phyloP scores from a whole-genome alignment of 1,284 basidiomycete genomes.

The Boletus sp. region DNA sequence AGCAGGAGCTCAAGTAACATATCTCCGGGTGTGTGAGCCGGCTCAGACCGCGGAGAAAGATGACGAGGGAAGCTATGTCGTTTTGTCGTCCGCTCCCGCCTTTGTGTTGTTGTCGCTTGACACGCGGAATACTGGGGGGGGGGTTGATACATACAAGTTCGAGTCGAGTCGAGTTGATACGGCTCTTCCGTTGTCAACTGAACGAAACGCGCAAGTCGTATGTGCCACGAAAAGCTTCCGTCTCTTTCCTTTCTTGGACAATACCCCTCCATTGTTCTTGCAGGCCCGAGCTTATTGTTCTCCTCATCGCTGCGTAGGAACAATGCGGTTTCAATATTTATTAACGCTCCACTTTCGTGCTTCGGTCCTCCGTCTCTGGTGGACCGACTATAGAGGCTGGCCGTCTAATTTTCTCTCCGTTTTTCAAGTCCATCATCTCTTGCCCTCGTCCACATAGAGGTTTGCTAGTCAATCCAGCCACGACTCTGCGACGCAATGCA shows the following conservation, averaged over 20 bases:
- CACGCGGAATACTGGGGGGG: no score
- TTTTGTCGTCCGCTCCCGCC: no score
- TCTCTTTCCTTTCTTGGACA: conserved; percentile 25
- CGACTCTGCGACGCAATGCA: conserved; percentile 31
- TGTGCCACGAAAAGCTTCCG: not conserved
- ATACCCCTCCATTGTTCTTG: conserved; percentile 14
- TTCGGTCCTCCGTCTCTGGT: conserved; percentile 14
- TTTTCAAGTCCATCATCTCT: not conserved
- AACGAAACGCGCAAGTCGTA: no score
- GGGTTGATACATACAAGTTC: no score
- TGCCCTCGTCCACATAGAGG: not conserved
- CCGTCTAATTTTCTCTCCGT: conserved; percentile 6
- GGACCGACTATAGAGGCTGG: conserved; percentile 20
- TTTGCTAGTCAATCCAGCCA: no score
- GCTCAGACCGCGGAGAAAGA: conserved; percentile 2
- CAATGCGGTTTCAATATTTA: conserved; percentile 18
- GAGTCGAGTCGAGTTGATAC: conserved; percentile 1
- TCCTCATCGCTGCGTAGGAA: conserved; percentile 4
- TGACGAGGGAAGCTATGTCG: no score
- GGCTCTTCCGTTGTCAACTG: not conserved
- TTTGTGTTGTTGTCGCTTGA: no score
- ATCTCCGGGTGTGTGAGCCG: no score
- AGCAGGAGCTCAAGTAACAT: conserved; percentile 26
- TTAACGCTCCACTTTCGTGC: conserved; percentile 1
- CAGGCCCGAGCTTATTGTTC: conserved; percentile 23